A percentile compares a stretch with the other conserved stretches of the same genome.
Conservation (phyloP, 2,329 filamentous ascomycete species). For the Colletotrichum sp. region DNA sequence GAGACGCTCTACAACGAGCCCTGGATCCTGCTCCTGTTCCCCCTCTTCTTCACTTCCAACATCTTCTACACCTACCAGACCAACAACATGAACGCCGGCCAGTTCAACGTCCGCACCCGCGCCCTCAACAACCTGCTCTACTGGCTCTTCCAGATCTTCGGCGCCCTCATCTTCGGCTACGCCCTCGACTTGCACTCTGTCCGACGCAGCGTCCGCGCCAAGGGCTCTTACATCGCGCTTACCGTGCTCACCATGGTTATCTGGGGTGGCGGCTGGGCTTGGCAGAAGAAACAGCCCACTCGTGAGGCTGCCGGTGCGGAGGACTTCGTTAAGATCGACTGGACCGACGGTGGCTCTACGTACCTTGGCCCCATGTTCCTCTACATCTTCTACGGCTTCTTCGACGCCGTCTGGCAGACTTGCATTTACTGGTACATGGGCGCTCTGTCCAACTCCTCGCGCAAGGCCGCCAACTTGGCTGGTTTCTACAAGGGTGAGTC, state of each 20-base stretch:
- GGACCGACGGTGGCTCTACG: constrained; percentile 59
- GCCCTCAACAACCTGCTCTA: constrained; percentile 83
- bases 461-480: constrained; percentile 89
- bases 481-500: constrained; percentile 76
- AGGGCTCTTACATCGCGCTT: constrained; percentile 64
- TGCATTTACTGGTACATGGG: constrained; percentile 97
- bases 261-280: constrained; percentile 85
- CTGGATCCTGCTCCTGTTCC: constrained; percentile 78
- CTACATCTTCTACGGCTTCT: constrained; percentile 90
- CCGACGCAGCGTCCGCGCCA: constrained; percentile 72
- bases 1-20: constrained; percentile 74
- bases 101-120: constrained; percentile 76
- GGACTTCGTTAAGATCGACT: constrained; percentile 57
- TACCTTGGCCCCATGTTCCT: constrained; percentile 85
- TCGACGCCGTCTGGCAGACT: constrained; percentile 90
- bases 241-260: constrained; percentile 75
- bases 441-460: constrained; percentile 87
- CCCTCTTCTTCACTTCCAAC: constrained; percentile 83
- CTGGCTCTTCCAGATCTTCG: constrained; percentile 79
- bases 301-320: constrained; percentile 41
- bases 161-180: constrained; percentile 75
- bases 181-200: constrained; percentile 67
- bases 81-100: constrained; percentile 72
- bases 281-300: constrained; percentile 66
- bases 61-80: constrained; percentile 83